phyloP scores from a whole-genome alignment of 169 alveolate genomes.

The Eimeria tenella region DNA sequence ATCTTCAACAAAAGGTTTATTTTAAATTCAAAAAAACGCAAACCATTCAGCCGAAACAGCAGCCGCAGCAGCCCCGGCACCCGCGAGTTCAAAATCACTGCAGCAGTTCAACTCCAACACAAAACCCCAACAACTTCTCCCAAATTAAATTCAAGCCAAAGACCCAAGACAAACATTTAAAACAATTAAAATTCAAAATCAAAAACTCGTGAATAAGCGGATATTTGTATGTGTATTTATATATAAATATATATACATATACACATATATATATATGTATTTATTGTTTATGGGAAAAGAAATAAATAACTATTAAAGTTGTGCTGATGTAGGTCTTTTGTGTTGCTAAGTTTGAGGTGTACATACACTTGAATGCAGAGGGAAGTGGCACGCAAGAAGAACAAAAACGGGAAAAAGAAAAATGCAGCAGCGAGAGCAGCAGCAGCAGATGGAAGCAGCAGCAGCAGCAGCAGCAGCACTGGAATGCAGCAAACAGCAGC shows the following conservation, averaged over 20 bases:
- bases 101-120: not conserved
- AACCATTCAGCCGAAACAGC: slow-evolving; percentile 66
- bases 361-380: no score
- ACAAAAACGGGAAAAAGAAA: no score
- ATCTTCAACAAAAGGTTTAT: slow-evolving; percentile 19
- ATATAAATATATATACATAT: not conserved
- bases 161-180: not conserved
- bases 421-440: no score
- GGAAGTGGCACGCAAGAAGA: no score
- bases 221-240: no score
- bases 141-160: not conserved
- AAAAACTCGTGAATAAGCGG: not conserved
- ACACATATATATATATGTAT: not conserved
- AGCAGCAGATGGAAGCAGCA: no score
- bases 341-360: no score
- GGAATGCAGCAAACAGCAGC: no score
- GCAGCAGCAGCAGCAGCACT: no score
- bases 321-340: no score
- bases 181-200: not conserved
- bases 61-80: slow-evolving; percentile 64
- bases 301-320: no score
- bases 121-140: not conserved
- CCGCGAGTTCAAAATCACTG: slow-evolving; percentile 48
- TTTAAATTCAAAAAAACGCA: slow-evolving; percentile 32
- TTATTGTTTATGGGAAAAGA: no score